A percentile compares a stretch with the other conserved stretches of the same genome.
These are phyloP conservation scores for Thraustotheca clavata DNA, from an alignment of 352 stramenopile species.

Conservation along the genomic window DNA sequence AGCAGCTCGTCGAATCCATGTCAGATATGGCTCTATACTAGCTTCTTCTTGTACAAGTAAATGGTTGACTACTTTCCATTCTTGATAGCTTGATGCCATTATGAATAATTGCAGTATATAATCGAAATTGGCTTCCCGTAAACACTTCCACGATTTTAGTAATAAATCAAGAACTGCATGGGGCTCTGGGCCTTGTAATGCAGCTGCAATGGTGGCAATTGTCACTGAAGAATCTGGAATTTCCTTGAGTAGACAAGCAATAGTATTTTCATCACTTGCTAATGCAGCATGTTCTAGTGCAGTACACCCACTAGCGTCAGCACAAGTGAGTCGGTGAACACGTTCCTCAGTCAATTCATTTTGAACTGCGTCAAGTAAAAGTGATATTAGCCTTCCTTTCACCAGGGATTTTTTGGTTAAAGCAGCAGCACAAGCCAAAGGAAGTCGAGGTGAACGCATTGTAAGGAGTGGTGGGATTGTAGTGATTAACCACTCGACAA, in stretches of 20 bases:
- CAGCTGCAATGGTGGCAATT: neutral
- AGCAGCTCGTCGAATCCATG: conserved; percentile 17
- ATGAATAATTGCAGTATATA: conserved; percentile 15
- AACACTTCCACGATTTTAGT: neutral
- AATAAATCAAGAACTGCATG: neutral
- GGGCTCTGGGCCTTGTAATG: neutral
- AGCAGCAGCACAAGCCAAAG: neutral
- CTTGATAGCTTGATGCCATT: neutral
- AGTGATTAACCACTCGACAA: conserved; percentile 1
- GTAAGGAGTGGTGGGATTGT: neutral
- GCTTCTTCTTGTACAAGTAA: neutral
- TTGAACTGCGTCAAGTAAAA: neutral
- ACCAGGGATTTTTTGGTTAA: neutral
- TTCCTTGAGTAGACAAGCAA: neutral
- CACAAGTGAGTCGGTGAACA: neutral
- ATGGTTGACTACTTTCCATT: neutral
- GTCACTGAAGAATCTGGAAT: neutral
- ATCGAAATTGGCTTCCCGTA: conserved; percentile 11
- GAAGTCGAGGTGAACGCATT: neutral
- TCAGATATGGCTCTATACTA: neutral
- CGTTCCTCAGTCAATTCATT: neutral
- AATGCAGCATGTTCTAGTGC: conserved; percentile 10
- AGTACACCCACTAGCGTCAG: neutral
- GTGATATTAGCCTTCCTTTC: neutral
- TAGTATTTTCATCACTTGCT: neutral